Conservation (phyloP, 2,329 filamentous ascomycete species). For the Fusarium incarnatum region DNA sequence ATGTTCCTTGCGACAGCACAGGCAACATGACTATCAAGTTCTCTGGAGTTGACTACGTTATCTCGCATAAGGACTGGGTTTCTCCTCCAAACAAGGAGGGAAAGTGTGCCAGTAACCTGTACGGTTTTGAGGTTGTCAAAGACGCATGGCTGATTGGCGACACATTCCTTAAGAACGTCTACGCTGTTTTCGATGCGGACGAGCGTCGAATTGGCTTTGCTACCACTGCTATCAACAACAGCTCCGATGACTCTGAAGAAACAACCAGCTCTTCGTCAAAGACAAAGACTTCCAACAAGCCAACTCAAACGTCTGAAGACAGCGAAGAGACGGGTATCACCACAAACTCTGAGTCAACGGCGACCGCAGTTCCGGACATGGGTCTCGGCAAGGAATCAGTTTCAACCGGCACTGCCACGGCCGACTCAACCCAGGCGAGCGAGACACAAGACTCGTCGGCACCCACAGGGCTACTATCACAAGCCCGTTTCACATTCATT, state of each 20-base stretch:
- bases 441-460: conserved; percentile 44
- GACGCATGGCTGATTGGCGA: conserved; percentile 85
- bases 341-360: conserved; percentile 25
- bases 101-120: conserved; percentile 77
- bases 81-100: conserved; percentile 57
- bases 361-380: conserved; percentile 30
- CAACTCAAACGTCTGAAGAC: conserved; percentile 31
- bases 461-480: conserved; percentile 29
- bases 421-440: conserved; percentile 28
- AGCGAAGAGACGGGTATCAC: conserved; percentile 31
- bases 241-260: conserved; percentile 10
- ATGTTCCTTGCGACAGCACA: conserved; percentile 77
- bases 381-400: conserved; percentile 44
- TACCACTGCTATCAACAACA: conserved; percentile 26
- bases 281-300: conserved; percentile 19
- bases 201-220: conserved; percentile 65
- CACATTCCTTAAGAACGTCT: conserved; percentile 90
- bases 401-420: conserved; percentile 39
- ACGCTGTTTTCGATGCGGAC: conserved; percentile 85
- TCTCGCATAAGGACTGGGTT: conserved; percentile 79
- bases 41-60: conserved; percentile 72
- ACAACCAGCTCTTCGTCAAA: conserved; percentile 19
- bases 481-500: conserved; percentile 43
- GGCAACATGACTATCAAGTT: conserved; percentile 73
- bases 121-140: conserved; percentile 75